Evolutionary conservation across 192 early-diverging fungal genomes (phyloP).

Genomic region (Podila clonocystis): DNA sequence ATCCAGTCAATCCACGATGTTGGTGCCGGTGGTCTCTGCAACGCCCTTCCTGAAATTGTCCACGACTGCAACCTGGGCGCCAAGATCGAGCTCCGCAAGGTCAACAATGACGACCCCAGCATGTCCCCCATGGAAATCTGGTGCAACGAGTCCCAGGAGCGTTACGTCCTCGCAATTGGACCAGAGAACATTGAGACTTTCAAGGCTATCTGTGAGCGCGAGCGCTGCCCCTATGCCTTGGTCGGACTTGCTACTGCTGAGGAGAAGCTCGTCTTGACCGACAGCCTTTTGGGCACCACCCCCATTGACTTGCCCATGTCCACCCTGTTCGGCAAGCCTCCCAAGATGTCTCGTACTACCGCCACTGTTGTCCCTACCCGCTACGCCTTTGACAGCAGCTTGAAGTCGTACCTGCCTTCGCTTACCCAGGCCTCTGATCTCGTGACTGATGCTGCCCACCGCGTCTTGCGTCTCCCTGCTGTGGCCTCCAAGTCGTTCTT

Average conservation of each 20-base stretch:
- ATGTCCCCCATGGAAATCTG: slow-evolving; percentile 99
- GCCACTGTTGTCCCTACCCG: slow-evolving; percentile 61
- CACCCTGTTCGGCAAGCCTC: slow-evolving; percentile 96
- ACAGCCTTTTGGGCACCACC: slow-evolving; percentile 70
- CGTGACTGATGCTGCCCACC: slow-evolving; percentile 71
- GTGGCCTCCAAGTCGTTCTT: slow-evolving; percentile 96
- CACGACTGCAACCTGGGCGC: slow-evolving; percentile 95
- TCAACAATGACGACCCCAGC: slow-evolving; percentile 89
- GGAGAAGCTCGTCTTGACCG: slow-evolving; percentile 81
- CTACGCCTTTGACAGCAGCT: slow-evolving; percentile 66
- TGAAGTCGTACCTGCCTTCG: slow-evolving; percentile 69
- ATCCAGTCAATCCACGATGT: slow-evolving; percentile 98
- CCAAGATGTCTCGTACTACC: slow-evolving; percentile 90
- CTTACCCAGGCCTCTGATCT: slow-evolving; percentile 40
- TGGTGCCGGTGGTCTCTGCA: slow-evolving; percentile 98
- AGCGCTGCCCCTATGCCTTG: slow-evolving; percentile 91
- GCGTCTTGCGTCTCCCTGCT: slow-evolving; percentile 86
- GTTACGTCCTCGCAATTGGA: slow-evolving; percentile 95
- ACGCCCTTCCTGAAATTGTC: slow-evolving; percentile 98
- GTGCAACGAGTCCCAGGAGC: slow-evolving; percentile 99
- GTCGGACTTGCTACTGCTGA: slow-evolving; percentile 91
- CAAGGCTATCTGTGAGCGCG: slow-evolving; percentile 82
- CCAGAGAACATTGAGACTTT: slow-evolving; percentile 76
- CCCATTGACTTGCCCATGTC: slow-evolving; percentile 95
- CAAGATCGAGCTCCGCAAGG: slow-evolving; percentile 87